These are phyloP conservation scores for Coemansia sp. DNA, from an alignment of 192 early-diverging fungal genomes.

Conservation along the genomic window DNA sequence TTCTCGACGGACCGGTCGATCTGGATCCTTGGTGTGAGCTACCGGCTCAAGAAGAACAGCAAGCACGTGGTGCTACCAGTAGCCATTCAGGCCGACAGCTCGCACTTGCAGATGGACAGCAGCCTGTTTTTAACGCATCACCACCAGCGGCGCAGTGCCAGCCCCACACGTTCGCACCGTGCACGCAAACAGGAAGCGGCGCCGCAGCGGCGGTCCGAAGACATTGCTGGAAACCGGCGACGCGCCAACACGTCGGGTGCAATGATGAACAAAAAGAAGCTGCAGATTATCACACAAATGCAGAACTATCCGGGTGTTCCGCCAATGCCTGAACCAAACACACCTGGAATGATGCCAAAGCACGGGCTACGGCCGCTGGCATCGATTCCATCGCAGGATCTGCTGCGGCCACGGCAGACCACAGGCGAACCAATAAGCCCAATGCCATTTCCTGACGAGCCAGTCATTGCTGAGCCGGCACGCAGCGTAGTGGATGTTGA, in stretches of 20 bases:
- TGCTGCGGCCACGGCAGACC: conserved; percentile 16
- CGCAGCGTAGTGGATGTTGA: conserved; percentile 3
- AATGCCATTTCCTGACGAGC: conserved; percentile 53
- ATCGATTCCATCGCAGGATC: conserved; percentile 54
- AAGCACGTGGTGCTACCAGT: conserved; percentile 45
- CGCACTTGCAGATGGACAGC: conserved; percentile 48
- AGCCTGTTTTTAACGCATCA: conserved; percentile 50
- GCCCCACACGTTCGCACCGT: conserved; percentile 31
- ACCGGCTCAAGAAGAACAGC: conserved; percentile 48
- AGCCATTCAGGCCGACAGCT: conserved; percentile 45
- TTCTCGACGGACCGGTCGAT: conserved; percentile 52
- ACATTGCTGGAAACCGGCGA: conserved; percentile 36
- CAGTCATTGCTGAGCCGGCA: conserved; percentile 8
- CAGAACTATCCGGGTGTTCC: conserved; percentile 42
- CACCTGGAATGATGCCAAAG: conserved; percentile 21
- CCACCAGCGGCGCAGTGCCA: conserved; percentile 53
- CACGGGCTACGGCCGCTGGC: conserved; percentile 38
- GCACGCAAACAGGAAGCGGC: conserved; percentile 28
- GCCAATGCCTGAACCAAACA: conserved; percentile 27
- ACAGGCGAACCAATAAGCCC: conserved; percentile 38
- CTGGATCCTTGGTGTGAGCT: conserved; percentile 52
- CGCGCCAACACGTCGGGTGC: conserved; percentile 54
- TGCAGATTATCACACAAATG: conserved; percentile 48
- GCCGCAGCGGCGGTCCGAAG: conserved; percentile 46
- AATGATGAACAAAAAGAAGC: conserved; percentile 55